phyloP scores from a whole-genome alignment of 1,139 yeast species.

The Pichia sp. region DNA sequence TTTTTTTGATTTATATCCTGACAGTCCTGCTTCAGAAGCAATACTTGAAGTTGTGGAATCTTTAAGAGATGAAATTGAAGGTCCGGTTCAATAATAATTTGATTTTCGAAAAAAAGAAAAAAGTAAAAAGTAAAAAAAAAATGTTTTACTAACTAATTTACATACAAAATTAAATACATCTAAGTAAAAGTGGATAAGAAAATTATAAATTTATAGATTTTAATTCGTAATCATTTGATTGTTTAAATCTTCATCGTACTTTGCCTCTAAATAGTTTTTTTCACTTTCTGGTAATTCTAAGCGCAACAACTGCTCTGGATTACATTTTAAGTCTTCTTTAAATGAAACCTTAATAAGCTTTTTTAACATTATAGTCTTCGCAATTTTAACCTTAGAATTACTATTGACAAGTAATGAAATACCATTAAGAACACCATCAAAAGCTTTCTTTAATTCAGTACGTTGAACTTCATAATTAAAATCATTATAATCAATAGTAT shows the following conservation, averaged over 20 bases:
- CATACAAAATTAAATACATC: background rate
- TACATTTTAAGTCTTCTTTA: constrained; percentile 18
- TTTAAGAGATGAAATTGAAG: constrained; percentile 37
- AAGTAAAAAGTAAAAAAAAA: too few species aligned
- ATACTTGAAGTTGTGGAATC: constrained; percentile 76
- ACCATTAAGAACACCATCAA: constrained; percentile 5
- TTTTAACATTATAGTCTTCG: constrained; percentile 44
- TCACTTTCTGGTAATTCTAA: constrained; percentile 43
- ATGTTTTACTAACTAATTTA: background rate
- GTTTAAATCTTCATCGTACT: constrained; percentile 7
- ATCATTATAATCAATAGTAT: constrained; percentile 3
- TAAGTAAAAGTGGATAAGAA: background rate
- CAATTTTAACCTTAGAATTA: constrained; percentile 8
- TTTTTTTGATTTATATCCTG: constrained; percentile 78
- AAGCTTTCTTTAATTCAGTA: background rate
- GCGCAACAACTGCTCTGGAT: constrained; percentile 16
- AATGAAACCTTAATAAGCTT: constrained; percentile 35
- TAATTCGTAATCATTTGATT: constrained; percentile 5
- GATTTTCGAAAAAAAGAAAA: too few species aligned
- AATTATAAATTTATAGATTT: background rate
- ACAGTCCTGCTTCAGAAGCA: constrained; percentile 89
- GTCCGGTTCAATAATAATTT: background rate
- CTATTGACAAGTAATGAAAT: constrained; percentile 6
- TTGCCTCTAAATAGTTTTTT: constrained; percentile 34
- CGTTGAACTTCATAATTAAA: constrained; percentile 1